phyloP scores from a whole-genome alignment of 768 basidiomycete genomes.

The Suillus occidentalis region DNA sequence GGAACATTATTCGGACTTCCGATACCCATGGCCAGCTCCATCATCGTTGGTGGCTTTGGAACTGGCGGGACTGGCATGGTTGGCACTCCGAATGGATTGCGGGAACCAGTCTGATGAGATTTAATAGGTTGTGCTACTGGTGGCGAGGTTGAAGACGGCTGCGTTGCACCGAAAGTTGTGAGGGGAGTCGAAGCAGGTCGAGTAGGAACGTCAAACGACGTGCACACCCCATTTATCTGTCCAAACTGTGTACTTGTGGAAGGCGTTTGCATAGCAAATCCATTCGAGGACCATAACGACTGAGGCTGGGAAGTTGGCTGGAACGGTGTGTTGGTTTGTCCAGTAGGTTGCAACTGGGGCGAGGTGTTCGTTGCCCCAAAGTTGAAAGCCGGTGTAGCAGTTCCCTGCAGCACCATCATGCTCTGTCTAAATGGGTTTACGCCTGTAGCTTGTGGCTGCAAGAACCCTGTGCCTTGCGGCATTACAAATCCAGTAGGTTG shows the following conservation, averaged over 20 bases:
- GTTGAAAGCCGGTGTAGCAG: conserved; percentile 53
- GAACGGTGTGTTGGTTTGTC: conserved; percentile 17
- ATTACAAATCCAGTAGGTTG: conserved; percentile 47
- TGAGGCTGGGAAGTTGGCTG: conserved; percentile 20
- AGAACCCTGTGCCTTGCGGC: conserved; percentile 46
- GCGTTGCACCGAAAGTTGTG: conserved; percentile 34
- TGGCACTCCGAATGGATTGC: conserved; percentile 91
- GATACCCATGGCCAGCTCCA: conserved; percentile 67
- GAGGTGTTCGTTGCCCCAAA: conserved; percentile 18
- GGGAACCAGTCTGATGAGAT: conserved; percentile 90
- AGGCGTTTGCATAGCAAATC: conserved; percentile 12
- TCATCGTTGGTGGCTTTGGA: conserved; percentile 77
- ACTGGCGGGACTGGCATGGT: conserved; percentile 59
- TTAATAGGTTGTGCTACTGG: conserved; percentile 64
- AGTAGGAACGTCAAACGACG: conserved; percentile 37
- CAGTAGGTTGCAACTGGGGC: conserved; percentile 13
- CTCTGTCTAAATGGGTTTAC: conserved; percentile 86
- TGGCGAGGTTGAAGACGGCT: conserved; percentile 36
- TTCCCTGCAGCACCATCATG: conserved; percentile 64
- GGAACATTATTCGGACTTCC: conserved; percentile 21
- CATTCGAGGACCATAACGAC: conserved; percentile 9
- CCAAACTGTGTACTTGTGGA: conserved; percentile 9
- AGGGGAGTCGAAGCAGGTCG: conserved; percentile 78
- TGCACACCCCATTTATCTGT: conserved; percentile 1
- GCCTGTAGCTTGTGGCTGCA: conserved; percentile 58